Evolutionary conservation across 331 rosid genomes (phyloP).

Genomic region (Phaseolus coccineus): DNA sequence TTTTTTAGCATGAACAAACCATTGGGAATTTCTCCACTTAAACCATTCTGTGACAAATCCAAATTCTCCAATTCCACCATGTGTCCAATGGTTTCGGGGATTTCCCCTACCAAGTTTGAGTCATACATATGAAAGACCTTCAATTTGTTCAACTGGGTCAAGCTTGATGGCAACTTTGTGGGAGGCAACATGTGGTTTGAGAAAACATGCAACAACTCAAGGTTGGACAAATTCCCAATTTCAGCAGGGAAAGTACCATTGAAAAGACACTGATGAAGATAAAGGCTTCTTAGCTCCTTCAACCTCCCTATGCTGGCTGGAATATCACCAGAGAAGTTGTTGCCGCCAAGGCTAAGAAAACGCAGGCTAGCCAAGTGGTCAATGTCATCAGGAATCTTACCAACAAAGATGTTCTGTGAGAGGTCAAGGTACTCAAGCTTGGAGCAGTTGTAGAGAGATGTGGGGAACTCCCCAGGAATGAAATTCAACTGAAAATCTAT

Average conservation of each 20-base stretch:
- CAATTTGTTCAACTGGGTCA: constrained; percentile 64
- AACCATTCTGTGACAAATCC: constrained; percentile 49
- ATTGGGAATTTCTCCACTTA: constrained; percentile 64
- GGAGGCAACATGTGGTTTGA: constrained; percentile 39
- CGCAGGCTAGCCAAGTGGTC: constrained; percentile 50
- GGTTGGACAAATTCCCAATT: constrained; percentile 70
- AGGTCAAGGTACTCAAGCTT: constrained; percentile 64
- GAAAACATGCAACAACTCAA: constrained; percentile 52
- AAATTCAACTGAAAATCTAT: constrained; percentile 51
- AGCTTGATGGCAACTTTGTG: constrained; percentile 54
- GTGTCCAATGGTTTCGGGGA: constrained; percentile 61
- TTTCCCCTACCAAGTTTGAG: constrained; percentile 59
- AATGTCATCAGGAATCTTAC: constrained; percentile 66
- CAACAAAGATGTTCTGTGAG: constrained; percentile 62
- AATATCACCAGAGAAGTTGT: constrained; percentile 64
- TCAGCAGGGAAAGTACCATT: constrained; percentile 66
- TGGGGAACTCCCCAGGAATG: constrained; percentile 68
- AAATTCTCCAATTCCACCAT: constrained; percentile 55
- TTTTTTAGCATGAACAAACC: constrained; percentile 59
- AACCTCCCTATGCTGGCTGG: constrained; percentile 65
- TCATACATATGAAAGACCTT: constrained; percentile 46
- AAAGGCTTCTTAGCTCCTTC: constrained; percentile 51
- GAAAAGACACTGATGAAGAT: constrained; percentile 39
- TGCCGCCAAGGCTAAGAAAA: constrained; percentile 57
- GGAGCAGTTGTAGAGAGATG: constrained; percentile 63